Conservation (phyloP, 148 eudicot species). For the Dysphania ambrosioides region DNA sequence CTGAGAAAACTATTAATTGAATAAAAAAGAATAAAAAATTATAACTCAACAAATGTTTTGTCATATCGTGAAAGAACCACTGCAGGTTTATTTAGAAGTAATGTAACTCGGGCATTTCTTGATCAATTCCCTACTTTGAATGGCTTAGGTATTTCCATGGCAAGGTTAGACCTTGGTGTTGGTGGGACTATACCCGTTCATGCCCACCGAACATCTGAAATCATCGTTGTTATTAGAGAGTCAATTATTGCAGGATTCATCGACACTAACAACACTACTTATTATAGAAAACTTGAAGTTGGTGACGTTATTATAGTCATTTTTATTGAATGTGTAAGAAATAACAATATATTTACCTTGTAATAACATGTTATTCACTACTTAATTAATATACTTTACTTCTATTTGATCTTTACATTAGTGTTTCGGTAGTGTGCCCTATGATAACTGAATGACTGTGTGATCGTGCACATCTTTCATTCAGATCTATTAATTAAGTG, state of each 20-base stretch:
- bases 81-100: background rate
- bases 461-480: too few relatives aligned
- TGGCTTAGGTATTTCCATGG: conserved; percentile 17
- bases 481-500: too few relatives aligned
- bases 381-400: too few relatives aligned
- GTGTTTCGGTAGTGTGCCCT: too few relatives aligned
- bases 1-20: too few relatives aligned
- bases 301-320: conserved; percentile 14
- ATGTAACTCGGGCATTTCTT: conserved; percentile 1
- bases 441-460: too few relatives aligned
- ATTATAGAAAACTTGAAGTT: conserved; percentile 9
- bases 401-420: too few relatives aligned
- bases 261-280: background rate
- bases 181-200: background rate
- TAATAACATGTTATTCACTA: too few relatives aligned
- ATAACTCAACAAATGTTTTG: too few relatives aligned
- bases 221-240: background rate
- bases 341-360: too few relatives aligned
- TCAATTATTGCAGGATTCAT: conserved; percentile 3
- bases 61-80: background rate
- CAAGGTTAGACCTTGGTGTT: background rate
- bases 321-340: too few relatives aligned
- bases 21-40: too few relatives aligned
- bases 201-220: conserved; percentile 6
- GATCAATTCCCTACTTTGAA: background rate